These are phyloP conservation scores for Aspergillus funiculosus DNA, from an alignment of 495 filamentous ascomycete species.

Conservation along the genomic window DNA sequence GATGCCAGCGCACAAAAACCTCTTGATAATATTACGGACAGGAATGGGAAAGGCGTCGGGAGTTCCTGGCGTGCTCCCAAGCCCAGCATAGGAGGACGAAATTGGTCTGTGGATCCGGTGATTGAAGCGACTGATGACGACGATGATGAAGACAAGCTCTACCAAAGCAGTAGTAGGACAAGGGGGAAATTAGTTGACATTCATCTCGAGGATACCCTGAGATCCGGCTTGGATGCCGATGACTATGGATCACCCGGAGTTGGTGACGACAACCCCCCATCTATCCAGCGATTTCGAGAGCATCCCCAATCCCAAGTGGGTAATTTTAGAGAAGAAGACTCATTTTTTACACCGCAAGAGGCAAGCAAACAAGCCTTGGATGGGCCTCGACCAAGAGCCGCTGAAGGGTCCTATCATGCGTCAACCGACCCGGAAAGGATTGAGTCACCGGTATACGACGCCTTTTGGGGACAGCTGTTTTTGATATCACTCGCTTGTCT, in stretches of 20 bases:
- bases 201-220: conserved; percentile 65
- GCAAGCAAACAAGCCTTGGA: conserved; percentile 38
- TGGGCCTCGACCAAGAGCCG: conserved; percentile 38
- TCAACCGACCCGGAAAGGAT: conserved; percentile 47
- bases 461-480: conserved; percentile 88
- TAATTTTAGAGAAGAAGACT: conserved; percentile 28
- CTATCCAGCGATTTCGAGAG: conserved; percentile 77
- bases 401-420: conserved; percentile 33
- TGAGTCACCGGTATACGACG: conserved; percentile 65
- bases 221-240: conserved; percentile 38
- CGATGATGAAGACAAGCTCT: conserved; percentile 29
- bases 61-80: conserved; percentile 52
- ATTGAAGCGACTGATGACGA: conserved; percentile 31
- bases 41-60: conserved; percentile 44
- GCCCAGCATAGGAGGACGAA: conserved; percentile 13
- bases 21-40: conserved; percentile 26
- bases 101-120: conserved; percentile 28
- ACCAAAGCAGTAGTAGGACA: conserved; percentile 48
- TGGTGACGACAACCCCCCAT: conserved; percentile 65
- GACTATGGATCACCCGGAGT: conserved; percentile 54
- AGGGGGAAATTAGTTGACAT: conserved; percentile 80
- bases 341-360: conserved; percentile 43
- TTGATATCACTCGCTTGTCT: conserved; percentile 76
- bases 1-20: conserved; percentile 48
- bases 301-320: conserved; percentile 34